Evolutionary conservation across 441 rosid species (phyloP), one percentile per base, ranked within the genome.

Genomic region (Aquilaria agallochum): DNA sequence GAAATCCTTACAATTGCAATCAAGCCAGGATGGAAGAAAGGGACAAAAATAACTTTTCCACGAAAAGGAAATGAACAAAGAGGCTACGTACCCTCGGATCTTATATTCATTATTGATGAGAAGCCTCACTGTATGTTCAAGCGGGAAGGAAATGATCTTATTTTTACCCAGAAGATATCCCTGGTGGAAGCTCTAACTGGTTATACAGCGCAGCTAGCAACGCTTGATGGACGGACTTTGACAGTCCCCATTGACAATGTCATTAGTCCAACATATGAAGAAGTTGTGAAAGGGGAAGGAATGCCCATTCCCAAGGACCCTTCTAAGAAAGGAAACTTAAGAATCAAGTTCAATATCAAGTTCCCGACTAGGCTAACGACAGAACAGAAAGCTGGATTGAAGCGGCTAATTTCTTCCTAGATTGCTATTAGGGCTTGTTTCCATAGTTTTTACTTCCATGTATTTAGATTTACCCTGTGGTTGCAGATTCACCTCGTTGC

Each of bases 1-100:
- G 92, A 86, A 77, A 83, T 84, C 60, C 82, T 88, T 20, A 68
- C 88, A 11, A 82, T 88, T 20, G 88, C 82, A 75, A 73, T 86
- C 68, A 86, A 79, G 79, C 92, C 88, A 2, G 95, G 95, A 34
- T 83, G 92, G 90, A 88, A 86, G 65, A 88, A 84, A 71, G 95
- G 95, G 42, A 86, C 88, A 7, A 88, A 84, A 73, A 76, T 86
- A 53, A 88, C 90, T 2, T 88, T 84, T 63, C 81, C 79, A 0
- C 83, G 75, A 53, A 88, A 86, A 72, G 92, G 96, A 42, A 83
- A 86, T 56, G 90, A 84, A 62, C 87, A 76, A 31, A 79, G 83
- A 2, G 88, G 86, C n/a, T 58, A 80, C 58, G 71, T 82, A 68
- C 90, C 95, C 9, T 74, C 92, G 0, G 92, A 88, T 53, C 80